Evolutionary conservation across 2,329 filamentous ascomycete genomes (phyloP), one percentile per base, ranked within the genome.

Genomic region (Trichoderma endophyticum): DNA sequence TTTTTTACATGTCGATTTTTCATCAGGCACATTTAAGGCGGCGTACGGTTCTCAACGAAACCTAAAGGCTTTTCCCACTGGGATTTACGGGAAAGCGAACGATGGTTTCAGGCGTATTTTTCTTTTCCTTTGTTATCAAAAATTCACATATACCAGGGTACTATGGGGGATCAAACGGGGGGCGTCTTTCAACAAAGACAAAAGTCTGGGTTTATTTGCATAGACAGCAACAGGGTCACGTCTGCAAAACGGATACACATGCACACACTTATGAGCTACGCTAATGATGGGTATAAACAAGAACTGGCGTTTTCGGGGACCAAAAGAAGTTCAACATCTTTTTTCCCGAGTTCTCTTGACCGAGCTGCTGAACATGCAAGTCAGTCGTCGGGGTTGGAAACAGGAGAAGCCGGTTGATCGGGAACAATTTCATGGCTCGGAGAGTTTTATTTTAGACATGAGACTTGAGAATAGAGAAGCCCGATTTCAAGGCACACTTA

Each of bases 151-250:
- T 77, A 81, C 78, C 78, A 80, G 75, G 77, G 78, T 30, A 51
- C 57, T 69, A 24, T 59, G 66, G 66, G 66, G 43, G n/a, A 51
- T 43, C 66, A 69, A 78, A 78, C 57, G 78, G 79, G 77, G 76
- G 80, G 83, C 81, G 82, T 83, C 82, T 84, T 84, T 84, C 83
- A 84, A 84, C 83, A 84, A 83, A 84, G 82, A 82, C 79, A 79
- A 77, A 74, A 74, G 75, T 76, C 73, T 71, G 75, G 78, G 77
- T 75, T 77, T 79, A 80, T 75, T 78, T 81, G 80, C 81, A 81
- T 83, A 79, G 81, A 77, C 77, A 78, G 79, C 77, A 79, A 79
- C 77, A 78, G 79, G 77, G 60, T 65, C 76, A 75, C 75, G 75
- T 78, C 71, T 43, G 63, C 70, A 68, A 77, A 78, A 77, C 73